Conservation (phyloP, 306 rosid genomes). For the Cajanus cajan region DNA sequence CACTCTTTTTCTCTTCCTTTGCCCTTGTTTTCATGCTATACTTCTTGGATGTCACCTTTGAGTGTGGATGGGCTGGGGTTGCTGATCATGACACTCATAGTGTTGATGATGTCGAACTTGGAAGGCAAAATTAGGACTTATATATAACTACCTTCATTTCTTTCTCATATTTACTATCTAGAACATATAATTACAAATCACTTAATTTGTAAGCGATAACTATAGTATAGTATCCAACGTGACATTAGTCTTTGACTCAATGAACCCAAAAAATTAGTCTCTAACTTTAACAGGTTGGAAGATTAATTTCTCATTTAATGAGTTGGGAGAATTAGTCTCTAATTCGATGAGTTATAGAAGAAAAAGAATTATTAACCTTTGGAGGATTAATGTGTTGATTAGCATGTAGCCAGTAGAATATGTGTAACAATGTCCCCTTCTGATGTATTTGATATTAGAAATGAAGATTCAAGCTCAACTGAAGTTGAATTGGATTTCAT, state of each 20-base stretch:
- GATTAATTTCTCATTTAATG: no score
- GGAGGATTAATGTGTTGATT: not conserved
- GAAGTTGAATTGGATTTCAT: slow-evolving; percentile 46
- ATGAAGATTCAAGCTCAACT: slow-evolving; percentile 38
- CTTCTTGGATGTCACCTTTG: slow-evolving; percentile 63
- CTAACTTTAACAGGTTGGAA: no score
- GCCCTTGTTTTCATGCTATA: slow-evolving; percentile 58
- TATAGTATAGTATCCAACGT: no score
- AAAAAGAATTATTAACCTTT: no score
- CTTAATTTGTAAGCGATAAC: no score
- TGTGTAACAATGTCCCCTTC: not conserved
- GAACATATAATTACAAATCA: no score
- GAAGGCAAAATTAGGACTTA: not conserved
- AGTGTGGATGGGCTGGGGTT: slow-evolving; percentile 45
- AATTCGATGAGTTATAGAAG: no score
- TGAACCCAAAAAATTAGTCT: no score
- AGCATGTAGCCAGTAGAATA: not conserved
- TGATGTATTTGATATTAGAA: not conserved
- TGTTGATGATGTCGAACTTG: slow-evolving; percentile 47
- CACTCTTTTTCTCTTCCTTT: slow-evolving; percentile 59
- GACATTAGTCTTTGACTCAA: no score
- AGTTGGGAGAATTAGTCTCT: no score
- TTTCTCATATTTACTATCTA: no score
- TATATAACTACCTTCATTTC: not conserved
- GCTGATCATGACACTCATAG: not conserved